Base-by-base conservation (phyloP, 768 basidiomycete genomes). In the Boletus sensibilis region DNA sequence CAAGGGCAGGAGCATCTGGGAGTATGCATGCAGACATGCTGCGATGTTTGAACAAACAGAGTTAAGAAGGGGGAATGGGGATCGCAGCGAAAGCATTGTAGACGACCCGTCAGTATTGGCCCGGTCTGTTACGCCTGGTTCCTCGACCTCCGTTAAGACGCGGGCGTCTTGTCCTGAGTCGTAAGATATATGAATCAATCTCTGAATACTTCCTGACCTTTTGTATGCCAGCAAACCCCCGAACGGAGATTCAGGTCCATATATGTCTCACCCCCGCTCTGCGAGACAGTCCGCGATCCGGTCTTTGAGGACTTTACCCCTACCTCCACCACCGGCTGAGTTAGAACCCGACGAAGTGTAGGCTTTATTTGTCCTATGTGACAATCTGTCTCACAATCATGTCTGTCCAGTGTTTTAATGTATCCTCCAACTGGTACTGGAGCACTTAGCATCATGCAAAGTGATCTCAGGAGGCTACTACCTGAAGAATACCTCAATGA, bases 401-500 rank as follows among this genome's bases (percentile, higher is more conserved):
- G 40, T 39, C 9, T 47, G 29, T 56, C 6, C 57, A 94, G 92
- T n/a, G 79, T 92, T 25, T 68, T 93, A 45, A 82, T 87, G 27
- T 94, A 90, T 68, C 92, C 92, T 27, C 82, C 80, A 42, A 79
- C 80, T 18, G 79, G 82, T 4, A 79, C 82, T 16, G 90, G 91
- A 9, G 87, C 88, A 3, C 83, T 98, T 38, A 89, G 87, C 59
- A 82, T 99, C 63, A 94, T 88, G 14, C 79, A 82, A 39, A 87
- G 85, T 23, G 97, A 98, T 64, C 72, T 88, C 27, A 76, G 76
- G 52, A 85, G 96, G 11, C 71, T 98, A 33, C 74, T 83, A 49
- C 86, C 87, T 0, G 85, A 84, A 33, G 92, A 96, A 69, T 98
- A 87, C 69, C 78, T 99, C 46, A 99, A 99, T 67, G 97, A 99